Base-by-base conservation (phyloP, 1,284 basidiomycete genomes). In the Papiliotrema fonsecae region DNA sequence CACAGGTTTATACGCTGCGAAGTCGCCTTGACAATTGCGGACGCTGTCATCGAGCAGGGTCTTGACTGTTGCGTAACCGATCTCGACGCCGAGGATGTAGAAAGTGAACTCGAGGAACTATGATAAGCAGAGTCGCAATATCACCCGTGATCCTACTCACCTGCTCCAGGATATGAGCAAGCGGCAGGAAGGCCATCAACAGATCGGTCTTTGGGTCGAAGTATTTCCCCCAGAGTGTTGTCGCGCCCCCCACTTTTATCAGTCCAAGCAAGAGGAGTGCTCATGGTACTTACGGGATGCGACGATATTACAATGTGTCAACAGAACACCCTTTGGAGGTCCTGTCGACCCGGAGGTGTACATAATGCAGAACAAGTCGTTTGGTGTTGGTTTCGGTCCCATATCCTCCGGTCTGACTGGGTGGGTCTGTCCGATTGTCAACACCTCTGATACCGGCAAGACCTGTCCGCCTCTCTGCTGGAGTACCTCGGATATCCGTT, bases 291-390 rank as follows among this genome's bases (percentile, higher is more conserved):
- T 39, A 73, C 70, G 61, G 18, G 87, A 85, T 2, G 90, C 85
- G 45, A 94, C 76, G 53, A 97, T 81, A 74, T 97, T 96, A 32
- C 77, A 73, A 69, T 97, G 90, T 1, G 83, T 86, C 56, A 97
- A 82, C 51, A 88, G 78, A 53, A 94, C 92, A 56, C 92, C 92
- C 75, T 97, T 97, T 27, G 92, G 92, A 6, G 85, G 74, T 13
- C 92, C 92, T 0, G 90, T 94, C 49, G 84, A 86, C n/a, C 92
- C 92, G 51, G 82, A 85, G 24, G 91, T 96, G 77, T 96, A 96
- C 92, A 96, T 96, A 75, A 96, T 92, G 66, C 88, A 88, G 19
- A 86, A 87, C 6, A 84, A 70, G 50, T 84, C 86, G 0, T 84
- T 79, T 11, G 77, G 71, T 25, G 70, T 78, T 1, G 87, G 87